Evolutionary conservation across 1,139 yeast species (phyloP), one percentile per base, ranked within the genome.

Genomic region (Nadsonia starkeyi-henricii): DNA sequence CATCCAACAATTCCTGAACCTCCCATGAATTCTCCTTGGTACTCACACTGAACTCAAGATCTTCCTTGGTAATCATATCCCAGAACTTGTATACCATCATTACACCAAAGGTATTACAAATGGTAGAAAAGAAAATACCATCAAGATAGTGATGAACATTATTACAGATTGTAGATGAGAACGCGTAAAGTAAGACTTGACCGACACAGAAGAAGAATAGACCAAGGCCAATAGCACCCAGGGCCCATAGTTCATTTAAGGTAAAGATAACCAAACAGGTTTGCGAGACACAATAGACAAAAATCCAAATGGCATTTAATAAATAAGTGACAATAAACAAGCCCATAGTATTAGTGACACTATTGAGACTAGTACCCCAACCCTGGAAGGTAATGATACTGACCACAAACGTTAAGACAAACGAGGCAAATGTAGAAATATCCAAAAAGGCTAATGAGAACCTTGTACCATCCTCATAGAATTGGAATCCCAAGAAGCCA

Each of bases 1-100:
- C 65, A 2, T 73, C 75, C 18, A 75, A 69, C 67, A 75, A 67
- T 54, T 67, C 70, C 53, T 73, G 72, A 47, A 77, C 72, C 43
- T 75, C 79, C 61, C 73, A 67, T 13, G 64, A 65, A 51, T 69
- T 70, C 37, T 68, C 67, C 48, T 71, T 65, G 54, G 73, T 75
- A 44, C 79, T 76, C 48, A 86, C 94, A 47, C 91, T 79, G 64
- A 91, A 91, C 66, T 91, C 98, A 59, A 89, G 77, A 63, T 91
- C 97, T 60, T 91, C 97, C 52, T 81, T 78, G n/a, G 97, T 91
- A 49, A 91, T 82, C 77, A 86, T 85, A 46, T 89, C 96, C 96
- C 97, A 91, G 58, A 80, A 85, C 66, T 91, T 89, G 70, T 88
- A 89, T 50, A 89, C 72, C 97, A 91, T 89, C 95, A 91, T 88